A percentile compares a stretch with the other conserved stretches of the same genome.
phyloP scores from a whole-genome alignment of 108 stramenopile genomes.

The Conticribra guillardii region DNA sequence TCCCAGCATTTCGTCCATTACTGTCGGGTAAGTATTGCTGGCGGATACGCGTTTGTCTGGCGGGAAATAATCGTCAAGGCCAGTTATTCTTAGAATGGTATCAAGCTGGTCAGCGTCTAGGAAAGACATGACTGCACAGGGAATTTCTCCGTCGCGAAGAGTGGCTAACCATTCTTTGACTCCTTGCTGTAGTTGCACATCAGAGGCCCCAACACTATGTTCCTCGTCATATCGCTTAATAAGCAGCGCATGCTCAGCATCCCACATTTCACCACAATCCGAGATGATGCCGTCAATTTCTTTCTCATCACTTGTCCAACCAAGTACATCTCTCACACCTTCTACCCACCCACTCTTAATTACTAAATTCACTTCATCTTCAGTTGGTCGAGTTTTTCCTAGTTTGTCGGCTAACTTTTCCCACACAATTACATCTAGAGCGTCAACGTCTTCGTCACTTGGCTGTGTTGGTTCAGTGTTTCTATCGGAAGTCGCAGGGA shows the following conservation, averaged over 20 bases:
- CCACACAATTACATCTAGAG: constrained; percentile 54
- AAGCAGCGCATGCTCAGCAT: constrained; percentile 31
- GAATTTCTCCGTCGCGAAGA: constrained; percentile 73
- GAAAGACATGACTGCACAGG: constrained; percentile 68
- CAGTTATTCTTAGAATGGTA: constrained; percentile 57
- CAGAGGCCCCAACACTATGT: constrained; percentile 17
- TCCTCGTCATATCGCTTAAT: constrained; percentile 5
- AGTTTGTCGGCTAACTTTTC: constrained; percentile 52
- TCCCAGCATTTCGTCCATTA: constrained; percentile 67
- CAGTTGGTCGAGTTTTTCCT: constrained; percentile 42
- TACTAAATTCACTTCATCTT: constrained; percentile 55
- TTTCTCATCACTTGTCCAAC: constrained; percentile 54
- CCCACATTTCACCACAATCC: constrained; percentile 34
- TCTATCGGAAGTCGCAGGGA: constrained; percentile 7
- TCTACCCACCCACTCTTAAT: constrained; percentile 54
- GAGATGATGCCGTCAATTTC: constrained; percentile 59
- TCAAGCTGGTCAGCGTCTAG: constrained; percentile 65
- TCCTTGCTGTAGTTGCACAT: constrained; percentile 46
- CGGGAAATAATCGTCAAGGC: constrained; percentile 67
- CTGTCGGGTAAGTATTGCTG: constrained; percentile 47
- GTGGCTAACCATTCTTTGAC: constrained; percentile 37
- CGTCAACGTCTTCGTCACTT: constrained; percentile 43
- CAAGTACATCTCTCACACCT: constrained; percentile 59
- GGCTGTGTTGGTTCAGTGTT: constrained; percentile 11
- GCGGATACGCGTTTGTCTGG: constrained; percentile 62